Conservation (phyloP, 345 rosid genomes). For the Hirschfeldia incana region DNA sequence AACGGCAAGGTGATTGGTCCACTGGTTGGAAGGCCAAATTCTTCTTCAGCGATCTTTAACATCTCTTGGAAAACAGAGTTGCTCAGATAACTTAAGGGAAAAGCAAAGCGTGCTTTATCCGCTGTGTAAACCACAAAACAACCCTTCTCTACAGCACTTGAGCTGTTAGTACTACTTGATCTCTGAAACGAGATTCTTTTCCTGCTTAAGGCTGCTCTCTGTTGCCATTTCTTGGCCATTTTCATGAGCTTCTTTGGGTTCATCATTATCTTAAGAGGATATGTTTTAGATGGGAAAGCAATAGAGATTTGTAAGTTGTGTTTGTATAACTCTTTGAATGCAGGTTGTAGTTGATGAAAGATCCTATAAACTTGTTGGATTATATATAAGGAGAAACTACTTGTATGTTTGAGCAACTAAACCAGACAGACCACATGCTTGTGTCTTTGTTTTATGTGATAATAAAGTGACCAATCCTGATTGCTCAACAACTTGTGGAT, state of each 20-base stretch:
- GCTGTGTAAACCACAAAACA: slow-evolving; percentile 46
- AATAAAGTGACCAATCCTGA: neutral
- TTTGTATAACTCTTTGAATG: neutral
- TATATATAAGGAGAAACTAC: neutral
- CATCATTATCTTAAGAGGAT: neutral
- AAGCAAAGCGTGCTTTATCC: slow-evolving; percentile 27
- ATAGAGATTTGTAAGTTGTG: neutral
- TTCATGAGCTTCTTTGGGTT: slow-evolving; percentile 26
- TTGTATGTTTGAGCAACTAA: neutral
- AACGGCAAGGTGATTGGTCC: neutral
- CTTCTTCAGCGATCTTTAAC: slow-evolving; percentile 31
- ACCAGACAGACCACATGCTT: neutral
- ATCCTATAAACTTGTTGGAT: neutral
- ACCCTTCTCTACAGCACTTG: slow-evolving; percentile 23
- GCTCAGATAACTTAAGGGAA: slow-evolving; percentile 31
- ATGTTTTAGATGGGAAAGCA: neutral
- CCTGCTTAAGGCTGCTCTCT: slow-evolving; percentile 22
- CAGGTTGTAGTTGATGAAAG: neutral
- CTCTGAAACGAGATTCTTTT: slow-evolving; percentile 30
- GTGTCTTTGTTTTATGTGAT: neutral
- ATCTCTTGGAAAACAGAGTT: slow-evolving; percentile 39
- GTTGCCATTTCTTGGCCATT: slow-evolving; percentile 40
- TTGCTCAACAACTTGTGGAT: neutral
- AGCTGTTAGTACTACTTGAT: neutral
- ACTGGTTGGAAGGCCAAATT: neutral